Evolutionary conservation across 73 alveolate species (phyloP).

Genomic region (Paramecium octaurelia): DNA sequence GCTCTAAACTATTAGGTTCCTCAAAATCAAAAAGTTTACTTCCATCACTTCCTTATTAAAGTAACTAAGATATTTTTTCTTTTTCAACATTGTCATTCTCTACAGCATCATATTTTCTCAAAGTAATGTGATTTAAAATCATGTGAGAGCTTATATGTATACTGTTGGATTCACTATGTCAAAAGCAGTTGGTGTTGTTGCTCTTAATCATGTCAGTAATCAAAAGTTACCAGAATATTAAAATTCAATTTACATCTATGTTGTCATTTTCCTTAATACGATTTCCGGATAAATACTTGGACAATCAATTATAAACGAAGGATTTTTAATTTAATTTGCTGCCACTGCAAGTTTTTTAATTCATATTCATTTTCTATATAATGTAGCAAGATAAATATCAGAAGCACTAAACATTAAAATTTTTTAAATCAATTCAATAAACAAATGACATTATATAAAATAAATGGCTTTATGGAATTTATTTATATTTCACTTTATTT

Average conservation of each 20-base stretch:
- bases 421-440: background rate
- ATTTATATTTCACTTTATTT: background rate
- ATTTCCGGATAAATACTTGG: background rate
- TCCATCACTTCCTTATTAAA: background rate
- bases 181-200: background rate
- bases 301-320: background rate
- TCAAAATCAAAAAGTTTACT: background rate
- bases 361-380: slow-evolving; percentile 4
- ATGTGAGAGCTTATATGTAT: background rate
- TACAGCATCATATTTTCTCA: background rate
- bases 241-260: background rate
- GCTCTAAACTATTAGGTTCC: background rate
- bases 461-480: background rate
- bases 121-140: background rate
- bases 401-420: slow-evolving; percentile 37
- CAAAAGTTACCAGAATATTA: background rate
- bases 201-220: background rate
- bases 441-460: background rate
- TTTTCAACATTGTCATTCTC: background rate
- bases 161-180: background rate
- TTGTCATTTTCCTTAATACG: background rate
- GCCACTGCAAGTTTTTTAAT: background rate
- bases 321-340: background rate
- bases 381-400: background rate
- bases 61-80: background rate